phyloP scores from a whole-genome alignment of 2,329 filamentous ascomycete genomes.

The Botrytis porri region DNA sequence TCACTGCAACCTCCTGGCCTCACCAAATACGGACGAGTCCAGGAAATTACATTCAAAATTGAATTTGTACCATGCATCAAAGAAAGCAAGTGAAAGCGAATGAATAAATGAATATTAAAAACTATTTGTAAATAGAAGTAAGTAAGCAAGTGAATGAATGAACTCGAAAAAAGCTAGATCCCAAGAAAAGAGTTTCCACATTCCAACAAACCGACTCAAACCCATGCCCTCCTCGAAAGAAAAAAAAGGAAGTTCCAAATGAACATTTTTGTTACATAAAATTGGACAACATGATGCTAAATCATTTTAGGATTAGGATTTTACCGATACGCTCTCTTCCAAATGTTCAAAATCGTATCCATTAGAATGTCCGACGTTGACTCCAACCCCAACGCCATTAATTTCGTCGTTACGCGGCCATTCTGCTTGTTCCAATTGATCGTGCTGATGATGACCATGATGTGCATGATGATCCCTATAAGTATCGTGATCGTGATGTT shows the following conservation, averaged over 20 bases:
- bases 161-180: neutral
- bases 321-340: constrained; percentile 15
- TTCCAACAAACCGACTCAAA: neutral
- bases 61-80: neutral
- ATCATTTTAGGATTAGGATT: constrained; percentile 3
- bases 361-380: neutral
- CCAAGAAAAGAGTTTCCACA: constrained; percentile 7
- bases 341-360: constrained; percentile 15
- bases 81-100: neutral
- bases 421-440: neutral
- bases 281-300: neutral
- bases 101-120: constrained; percentile 17
- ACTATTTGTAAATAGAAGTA: constrained; percentile 17
- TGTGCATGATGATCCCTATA: neutral
- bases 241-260: neutral
- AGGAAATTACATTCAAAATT: neutral
- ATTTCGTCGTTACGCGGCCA: constrained; percentile 3
- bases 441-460: neutral
- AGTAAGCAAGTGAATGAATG: neutral
- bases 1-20: constrained; percentile 3
- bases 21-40: neutral
- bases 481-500: neutral
- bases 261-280: constrained; percentile 3
- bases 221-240: neutral
- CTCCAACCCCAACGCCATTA: neutral